Evolutionary conservation across 169 alveolate species (phyloP), one percentile per base, ranked within the genome.

Genomic region (Cryptosporidium bovis): DNA sequence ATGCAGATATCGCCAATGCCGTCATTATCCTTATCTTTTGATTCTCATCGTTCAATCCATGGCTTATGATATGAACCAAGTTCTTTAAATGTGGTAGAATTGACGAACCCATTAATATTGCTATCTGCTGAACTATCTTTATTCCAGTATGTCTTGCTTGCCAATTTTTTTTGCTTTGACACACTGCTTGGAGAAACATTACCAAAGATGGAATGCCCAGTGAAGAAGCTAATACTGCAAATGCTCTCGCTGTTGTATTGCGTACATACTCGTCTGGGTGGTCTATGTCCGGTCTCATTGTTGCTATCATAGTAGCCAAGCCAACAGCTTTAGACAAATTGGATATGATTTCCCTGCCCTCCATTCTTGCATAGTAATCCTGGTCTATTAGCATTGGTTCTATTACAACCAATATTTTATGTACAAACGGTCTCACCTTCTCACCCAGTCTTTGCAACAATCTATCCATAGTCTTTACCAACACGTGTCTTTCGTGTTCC

Each of bases 121-220:
- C 98, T 31, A 98, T 96, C 93, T 98, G 99, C 92, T 98, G 99
- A 3, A 98, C 98, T 2, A 98, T 98, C 90, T 98, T 99, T 66
- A 99, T 97, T 10, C 99, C 99, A n/a, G 99, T 99, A 89, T 99
- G 99, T 62, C 99, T 94, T 7, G 99, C 99, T 83, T 97, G 97
- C 99, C 99, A 97, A 58, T 97, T 95, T 87, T 97, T 98, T 90
- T 97, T 97, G 40, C 98, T 94, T 82, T 96, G 96, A 82, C 99
- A 97, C 16, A 98, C 99, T 0, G 99, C 99, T 90, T 97, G 97
- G 58, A 99, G 91, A 94, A 99, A 99, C 50, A 98, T 98, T 33
- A 97, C 94, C 87, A 98, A 67, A 51, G 99, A 95, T 27, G 99
- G 98, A 5, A 99, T 97, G 18, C 99, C 99, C 84, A 98, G 92